These are phyloP conservation scores for Colletotrichum tropicale DNA, from an alignment of 2,329 filamentous ascomycete species.

Conservation along the genomic window DNA sequence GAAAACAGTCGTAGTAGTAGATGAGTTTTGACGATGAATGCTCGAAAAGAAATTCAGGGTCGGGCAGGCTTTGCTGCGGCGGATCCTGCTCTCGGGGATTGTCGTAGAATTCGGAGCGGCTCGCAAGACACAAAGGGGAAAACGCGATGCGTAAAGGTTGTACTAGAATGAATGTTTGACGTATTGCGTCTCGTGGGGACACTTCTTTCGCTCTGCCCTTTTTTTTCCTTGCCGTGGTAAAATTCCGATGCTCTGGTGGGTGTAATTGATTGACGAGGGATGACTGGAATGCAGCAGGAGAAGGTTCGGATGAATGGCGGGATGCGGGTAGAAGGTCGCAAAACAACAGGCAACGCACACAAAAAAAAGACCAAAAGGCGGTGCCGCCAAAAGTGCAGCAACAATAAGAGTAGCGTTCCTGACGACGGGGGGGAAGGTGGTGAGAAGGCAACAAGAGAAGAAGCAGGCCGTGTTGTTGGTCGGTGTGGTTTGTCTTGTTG, in stretches of 20 bases:
- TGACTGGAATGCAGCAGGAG: constrained; percentile 15
- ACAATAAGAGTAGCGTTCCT: constrained; percentile 19
- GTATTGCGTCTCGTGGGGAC: neutral
- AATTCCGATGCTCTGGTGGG: neutral
- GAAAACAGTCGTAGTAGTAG: neutral
- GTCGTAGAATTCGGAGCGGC: neutral
- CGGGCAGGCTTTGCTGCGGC: neutral
- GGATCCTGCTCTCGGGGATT: neutral
- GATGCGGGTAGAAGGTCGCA: constrained; percentile 1
- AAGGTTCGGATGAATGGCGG: neutral
- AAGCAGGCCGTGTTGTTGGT: neutral
- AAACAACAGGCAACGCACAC: constrained; percentile 17
- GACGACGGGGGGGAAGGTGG: constrained; percentile 12
- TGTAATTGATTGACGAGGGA: neutral
- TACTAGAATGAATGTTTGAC: constrained; percentile 16
- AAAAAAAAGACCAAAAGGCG: constrained; percentile 8
- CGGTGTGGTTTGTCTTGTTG: constrained; percentile 20
- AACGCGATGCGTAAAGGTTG: constrained; percentile 6
- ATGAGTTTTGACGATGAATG: neutral
- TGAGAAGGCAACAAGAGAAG: constrained; percentile 14
- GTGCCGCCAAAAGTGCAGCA: constrained; percentile 11
- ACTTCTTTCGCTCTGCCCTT: neutral
- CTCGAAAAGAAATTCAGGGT: neutral
- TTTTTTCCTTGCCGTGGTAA: neutral
- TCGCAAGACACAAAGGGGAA: constrained; percentile 15